Base-by-base conservation (phyloP, 306 rosid genomes). In the Parietaria judaica region DNA sequence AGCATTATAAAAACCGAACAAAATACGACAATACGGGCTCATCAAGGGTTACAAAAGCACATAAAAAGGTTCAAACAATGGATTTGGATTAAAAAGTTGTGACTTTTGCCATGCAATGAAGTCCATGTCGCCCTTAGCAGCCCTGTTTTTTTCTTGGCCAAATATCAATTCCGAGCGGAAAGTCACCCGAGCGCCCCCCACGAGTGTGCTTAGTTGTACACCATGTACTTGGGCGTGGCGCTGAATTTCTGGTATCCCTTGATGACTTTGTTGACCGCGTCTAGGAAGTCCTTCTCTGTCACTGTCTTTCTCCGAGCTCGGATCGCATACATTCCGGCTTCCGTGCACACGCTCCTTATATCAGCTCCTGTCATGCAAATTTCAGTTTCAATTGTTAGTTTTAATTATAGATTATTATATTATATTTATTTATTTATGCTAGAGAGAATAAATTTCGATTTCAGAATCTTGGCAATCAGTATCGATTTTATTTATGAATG, bases 191-290 rank as follows among this genome's bases (percentile, higher is more conserved):
- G 9, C 9, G 45, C 7, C 9, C 6, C 45, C 3, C 2, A 5
- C 45, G 3, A 41, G 45, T 1, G 14, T 35, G 70, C 81, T 91
- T 76, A 94, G 68, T 94, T 94, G 83, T 94, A 94, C 61, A 94
- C 99, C 99, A 94, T 94, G 70, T 94, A 94, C 66, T 94, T 94
- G 8, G 99, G 99, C 2, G 99, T 94, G 34, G 99, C 99, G 66
- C 99, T 94, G 84, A 94, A 94, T 79, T 94, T 94, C 57, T 94
- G 99, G 75, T 94, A 94, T 35, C 99, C 99, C 69, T 94, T 94
- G 66, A 94, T 94, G 69, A 94, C 99, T 72, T 94, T 94, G 66
- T 94, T 94, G 51, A 94, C 99, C 2, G 99, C 99, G 73, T 94
- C 99, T 2, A 94, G 95, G 80, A 94, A 94, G 66, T 94, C 99